Conservation (phyloP, 768 basidiomycete genomes). For the Lenzites betulinus region DNA sequence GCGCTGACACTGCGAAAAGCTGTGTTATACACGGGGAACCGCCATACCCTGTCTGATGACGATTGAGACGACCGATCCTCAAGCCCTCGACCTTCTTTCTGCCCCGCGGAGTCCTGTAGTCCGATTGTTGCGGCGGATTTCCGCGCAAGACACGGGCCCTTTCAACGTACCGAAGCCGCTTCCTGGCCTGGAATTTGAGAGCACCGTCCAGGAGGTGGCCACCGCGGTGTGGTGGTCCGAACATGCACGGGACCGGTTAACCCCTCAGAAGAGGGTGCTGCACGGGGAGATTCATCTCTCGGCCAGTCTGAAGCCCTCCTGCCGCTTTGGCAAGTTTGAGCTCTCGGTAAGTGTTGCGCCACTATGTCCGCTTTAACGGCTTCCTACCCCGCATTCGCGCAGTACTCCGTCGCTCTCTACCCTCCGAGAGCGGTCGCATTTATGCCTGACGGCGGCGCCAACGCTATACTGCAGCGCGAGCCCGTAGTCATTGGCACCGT, state of each 20-base stretch:
- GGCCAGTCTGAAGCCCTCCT: slow-evolving; percentile 18
- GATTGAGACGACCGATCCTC: slow-evolving; percentile 21
- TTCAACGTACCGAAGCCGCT: not conserved
- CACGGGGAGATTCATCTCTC: slow-evolving; percentile 26
- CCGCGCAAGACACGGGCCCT: slow-evolving; percentile 2
- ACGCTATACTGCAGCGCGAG: slow-evolving; percentile 13
- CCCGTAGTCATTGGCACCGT: slow-evolving; percentile 18
- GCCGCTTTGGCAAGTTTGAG: slow-evolving; percentile 21
- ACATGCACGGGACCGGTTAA: not conserved
- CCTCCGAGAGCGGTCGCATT: slow-evolving; percentile 19
- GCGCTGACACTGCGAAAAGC: slow-evolving; percentile 7
- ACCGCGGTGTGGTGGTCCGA: slow-evolving; percentile 21
- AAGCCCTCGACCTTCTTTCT: slow-evolving; percentile 27
- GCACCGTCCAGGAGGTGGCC: slow-evolving; percentile 9
- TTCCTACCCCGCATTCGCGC: not conserved
- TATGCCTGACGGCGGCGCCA: slow-evolving; percentile 6
- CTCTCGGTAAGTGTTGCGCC: slow-evolving; percentile 18
- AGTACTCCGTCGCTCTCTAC: slow-evolving; percentile 15
- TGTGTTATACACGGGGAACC: slow-evolving; percentile 29
- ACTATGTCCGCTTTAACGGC: too few relatives aligned
- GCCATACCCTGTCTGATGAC: slow-evolving; percentile 22
- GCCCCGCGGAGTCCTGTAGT: slow-evolving; percentile 20
- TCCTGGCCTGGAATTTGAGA: slow-evolving; percentile 14
- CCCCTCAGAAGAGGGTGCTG: slow-evolving; percentile 7
- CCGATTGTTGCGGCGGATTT: slow-evolving; percentile 21